A percentile compares a stretch with the other conserved stretches of the same genome.
Conservation (phyloP, 305 asterid genomes). For the Stenogyne calaminthoides region DNA sequence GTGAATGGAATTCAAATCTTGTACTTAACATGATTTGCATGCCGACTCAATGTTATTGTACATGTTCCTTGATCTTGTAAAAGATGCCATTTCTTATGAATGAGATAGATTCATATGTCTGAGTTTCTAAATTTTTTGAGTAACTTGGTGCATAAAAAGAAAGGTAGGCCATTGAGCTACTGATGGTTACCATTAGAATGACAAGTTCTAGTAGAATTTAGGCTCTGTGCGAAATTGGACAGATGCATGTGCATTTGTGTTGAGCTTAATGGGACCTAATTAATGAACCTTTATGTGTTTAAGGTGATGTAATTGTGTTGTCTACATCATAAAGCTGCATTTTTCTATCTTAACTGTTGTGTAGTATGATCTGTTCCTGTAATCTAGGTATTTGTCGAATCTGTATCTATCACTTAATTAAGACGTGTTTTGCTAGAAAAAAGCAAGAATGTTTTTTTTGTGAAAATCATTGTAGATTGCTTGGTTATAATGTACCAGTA, state of each 20-base stretch:
- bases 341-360: not conserved
- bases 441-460: not conserved
- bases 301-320: too few species aligned
- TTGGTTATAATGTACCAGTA: constrained; percentile 3
- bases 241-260: not conserved
- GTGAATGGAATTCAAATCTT: constrained; percentile 15
- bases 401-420: not conserved
- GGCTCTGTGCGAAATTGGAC: not conserved
- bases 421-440: not conserved
- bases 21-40: constrained; percentile 15
- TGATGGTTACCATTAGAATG: not conserved
- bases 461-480: constrained; percentile 8
- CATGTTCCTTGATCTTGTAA: not conserved
- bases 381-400: not conserved
- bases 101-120: not conserved
- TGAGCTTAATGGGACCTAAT: too few species aligned
- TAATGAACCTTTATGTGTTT: not conserved
- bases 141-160: not conserved
- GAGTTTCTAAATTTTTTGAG: not conserved
- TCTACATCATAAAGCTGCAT: too few species aligned
- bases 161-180: not conserved
- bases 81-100: constrained; percentile 5
- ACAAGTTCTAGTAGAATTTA: not conserved
- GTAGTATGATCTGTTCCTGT: not conserved
- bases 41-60: constrained; percentile 6